Evolutionary conservation across 2,329 filamentous ascomycete genomes (phyloP), one percentile per base, ranked within the genome.

Genomic region (Colletotrichum sp.): DNA sequence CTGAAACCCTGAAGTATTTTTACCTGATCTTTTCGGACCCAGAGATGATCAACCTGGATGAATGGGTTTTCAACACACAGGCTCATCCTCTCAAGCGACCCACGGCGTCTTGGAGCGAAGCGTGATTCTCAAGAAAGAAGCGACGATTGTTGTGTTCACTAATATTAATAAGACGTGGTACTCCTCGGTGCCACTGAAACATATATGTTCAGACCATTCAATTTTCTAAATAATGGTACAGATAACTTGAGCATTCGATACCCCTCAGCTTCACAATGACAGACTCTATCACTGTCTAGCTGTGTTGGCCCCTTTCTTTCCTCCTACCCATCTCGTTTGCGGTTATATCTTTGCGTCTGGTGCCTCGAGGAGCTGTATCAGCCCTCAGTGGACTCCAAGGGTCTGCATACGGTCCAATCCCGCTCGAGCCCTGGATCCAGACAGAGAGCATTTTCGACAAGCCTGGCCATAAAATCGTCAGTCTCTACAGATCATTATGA

Each of bases 1-100:
- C 91, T 0, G 93, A 95, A 85, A 95, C 93, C 18, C 83, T 95
- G 76, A 95, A 95, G 83, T 95, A 95, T 78, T 94, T 95, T 75
- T 95, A 93, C 79, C 82, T 95, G 69, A 89, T 95, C 48, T 95
- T 95, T 78, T 91, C 90, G 36, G 89, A 93, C 22, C 90, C 92
- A 1, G 87, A 90, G 25, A 79, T 92, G 36, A 86, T 94, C 61
- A 93, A 88, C 80, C 82, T 95, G 80, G 93, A 95, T 82, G 89
- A 94, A 15, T 95, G 88, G 83, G 92, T 95, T 58, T 82, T 92
- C 39, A 90, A 89, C 71, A 90, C 89, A 1, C 88, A 90, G 79
- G 89, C 87, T 4, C 88, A 90, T 78, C 88, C 88, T 2, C 80
- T 87, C 60, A 81, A 74, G 61, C 78, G 74, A 27, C 71, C 74